Base-by-base conservation (phyloP, 2,329 filamentous ascomycete species). In the Cladosporium velox region DNA sequence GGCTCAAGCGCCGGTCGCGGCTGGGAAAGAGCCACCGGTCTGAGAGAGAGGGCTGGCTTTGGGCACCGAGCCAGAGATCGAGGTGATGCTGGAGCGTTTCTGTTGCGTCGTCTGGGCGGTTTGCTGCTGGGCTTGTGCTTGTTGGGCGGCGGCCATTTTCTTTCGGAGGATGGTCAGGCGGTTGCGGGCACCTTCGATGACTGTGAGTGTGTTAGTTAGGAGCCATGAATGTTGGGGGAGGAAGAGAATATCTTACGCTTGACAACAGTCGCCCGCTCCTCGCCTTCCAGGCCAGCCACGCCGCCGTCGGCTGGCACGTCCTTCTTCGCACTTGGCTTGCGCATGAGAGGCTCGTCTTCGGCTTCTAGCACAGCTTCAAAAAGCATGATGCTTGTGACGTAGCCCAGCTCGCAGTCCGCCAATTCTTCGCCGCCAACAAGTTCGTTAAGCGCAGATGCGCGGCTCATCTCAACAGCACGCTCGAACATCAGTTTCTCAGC, bases 401-500 rank as follows among this genome's bases (percentile, higher is more conserved):
- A 99, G 21, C 93, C 93, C 30, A 97, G 88, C 75, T 98, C 93
- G 75, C 94, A 98, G 18, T 93, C 92, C 0, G 83, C 80, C 28
- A 98, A 82, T 77, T 98, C 93, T 69, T 95, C 91, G 35, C 61
- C 61, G 66, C 94, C 93, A 1, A 95, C 92, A 59, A 99, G 91
- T 79, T 99, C 95, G 72, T 96, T 96, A 75, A 98, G 95, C 8
- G 95, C 95, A 8, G 95, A 94, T 4, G 91, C 88, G 62, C 93
- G 88, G 77, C 93, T 97, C 95, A 99, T 98, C 77, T 99, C 95
- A 26, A 98, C 82, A 0, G 95, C 95, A 57, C 95, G 91, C 72
- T 99, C 95, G 76, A 97, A 99, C 93, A 99, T 97, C 55, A 99
- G 83, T 79, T 93, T 97, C 81, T 98, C 95, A 0, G 95, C 95